Conservation (phyloP, 2,329 filamentous ascomycete genomes). For the Aspergillus costaricaensis region DNA sequence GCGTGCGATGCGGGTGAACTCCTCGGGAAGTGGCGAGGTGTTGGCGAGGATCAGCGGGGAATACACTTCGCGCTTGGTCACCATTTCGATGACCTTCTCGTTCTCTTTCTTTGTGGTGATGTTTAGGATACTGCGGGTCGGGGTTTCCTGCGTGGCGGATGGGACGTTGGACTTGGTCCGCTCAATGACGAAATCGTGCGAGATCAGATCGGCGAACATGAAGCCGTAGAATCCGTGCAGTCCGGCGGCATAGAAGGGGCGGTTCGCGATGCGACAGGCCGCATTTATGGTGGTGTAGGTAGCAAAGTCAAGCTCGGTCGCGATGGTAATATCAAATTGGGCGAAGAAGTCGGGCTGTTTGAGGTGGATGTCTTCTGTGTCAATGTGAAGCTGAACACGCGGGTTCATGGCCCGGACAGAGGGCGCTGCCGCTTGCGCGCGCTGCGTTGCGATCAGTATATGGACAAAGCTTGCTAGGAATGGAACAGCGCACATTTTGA, state of each 20-base stretch:
- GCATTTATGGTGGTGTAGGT: constrained; percentile 80
- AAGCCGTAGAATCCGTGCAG: constrained; percentile 91
- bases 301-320: constrained; percentile 78
- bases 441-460: constrained; percentile 44
- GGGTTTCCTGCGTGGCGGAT: constrained; percentile 66
- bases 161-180: constrained; percentile 76
- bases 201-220: constrained; percentile 89
- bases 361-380: constrained; percentile 65
- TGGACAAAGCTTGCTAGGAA: neutral
- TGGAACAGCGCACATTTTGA: constrained; percentile 59
- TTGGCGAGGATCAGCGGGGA: constrained; percentile 86
- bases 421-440: constrained; percentile 76
- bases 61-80: constrained; percentile 90
- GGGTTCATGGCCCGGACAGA: constrained; percentile 86
- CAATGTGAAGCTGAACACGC: constrained; percentile 73
- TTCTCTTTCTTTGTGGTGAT: constrained; percentile 70
- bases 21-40: constrained; percentile 71
- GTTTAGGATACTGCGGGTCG: constrained; percentile 73
- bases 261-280: constrained; percentile 73
- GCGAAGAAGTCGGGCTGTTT: constrained; percentile 75
- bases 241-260: constrained; percentile 85
- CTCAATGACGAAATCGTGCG: constrained; percentile 87
- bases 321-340: constrained; percentile 81
- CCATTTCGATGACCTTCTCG: constrained; percentile 75
- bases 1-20: constrained; percentile 67